phyloP scores from a whole-genome alignment of 768 basidiomycete species.

The Russula lepida region DNA sequence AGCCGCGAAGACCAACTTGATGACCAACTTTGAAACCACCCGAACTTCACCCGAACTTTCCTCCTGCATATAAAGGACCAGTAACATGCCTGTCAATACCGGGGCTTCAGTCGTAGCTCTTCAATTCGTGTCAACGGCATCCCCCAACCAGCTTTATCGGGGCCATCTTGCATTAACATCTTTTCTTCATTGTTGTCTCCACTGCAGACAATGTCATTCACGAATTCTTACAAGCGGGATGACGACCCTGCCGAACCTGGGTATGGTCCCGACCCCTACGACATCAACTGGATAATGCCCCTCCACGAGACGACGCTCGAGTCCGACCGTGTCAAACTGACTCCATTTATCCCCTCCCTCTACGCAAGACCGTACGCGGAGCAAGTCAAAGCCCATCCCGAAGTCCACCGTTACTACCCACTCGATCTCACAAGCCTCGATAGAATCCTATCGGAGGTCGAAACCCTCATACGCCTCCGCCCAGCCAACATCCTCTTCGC shows the following conservation, averaged over 20 bases:
- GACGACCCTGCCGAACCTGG: conserved; percentile 7
- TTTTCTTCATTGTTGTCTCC: neutral
- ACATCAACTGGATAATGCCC: conserved; percentile 34
- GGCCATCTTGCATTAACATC: neutral
- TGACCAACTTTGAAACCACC: too few species aligned
- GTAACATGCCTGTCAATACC: neutral
- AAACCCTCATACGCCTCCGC: conserved; percentile 19
- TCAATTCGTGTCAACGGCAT: neutral
- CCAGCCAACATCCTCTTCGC: conserved; percentile 28
- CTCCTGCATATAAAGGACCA: neutral
- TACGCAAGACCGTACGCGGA: conserved; percentile 29
- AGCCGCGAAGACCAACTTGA: too few species aligned
- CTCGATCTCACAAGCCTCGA: conserved; percentile 22
- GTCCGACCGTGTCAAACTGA: conserved; percentile 32
- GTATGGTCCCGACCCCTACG: conserved; percentile 29
- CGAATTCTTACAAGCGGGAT: neutral
- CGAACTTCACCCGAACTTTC: neutral
- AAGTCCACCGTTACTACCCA: conserved; percentile 30
- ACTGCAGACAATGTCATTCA: conserved; percentile 11
- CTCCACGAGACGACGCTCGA: conserved; percentile 28
- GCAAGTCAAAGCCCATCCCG: conserved; percentile 22
- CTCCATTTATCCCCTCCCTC: conserved; percentile 33
- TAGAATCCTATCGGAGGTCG: conserved; percentile 23
- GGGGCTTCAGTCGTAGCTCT: neutral
- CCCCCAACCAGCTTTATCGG: neutral